Evolutionary conservation across 2,329 filamentous ascomycete species (phyloP).

Genomic region (Cephalotrichum gorgonifer): DNA sequence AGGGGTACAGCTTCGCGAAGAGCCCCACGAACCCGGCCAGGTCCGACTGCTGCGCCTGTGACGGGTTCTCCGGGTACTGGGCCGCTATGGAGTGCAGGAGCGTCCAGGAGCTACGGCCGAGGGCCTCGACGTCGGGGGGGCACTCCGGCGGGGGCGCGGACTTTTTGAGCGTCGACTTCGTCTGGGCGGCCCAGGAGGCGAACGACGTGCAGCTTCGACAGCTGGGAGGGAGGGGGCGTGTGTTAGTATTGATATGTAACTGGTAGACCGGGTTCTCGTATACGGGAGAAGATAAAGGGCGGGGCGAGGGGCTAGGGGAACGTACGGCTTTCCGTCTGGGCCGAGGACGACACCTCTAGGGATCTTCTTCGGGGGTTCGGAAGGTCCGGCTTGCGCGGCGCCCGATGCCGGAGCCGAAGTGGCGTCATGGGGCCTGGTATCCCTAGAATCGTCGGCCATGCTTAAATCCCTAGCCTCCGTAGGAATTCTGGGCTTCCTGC

Average conservation of each 20-base stretch:
- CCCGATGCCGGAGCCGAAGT: constrained; percentile 10
- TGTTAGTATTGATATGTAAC: neutral
- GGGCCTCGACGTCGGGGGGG: constrained; percentile 77
- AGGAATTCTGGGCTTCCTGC: neutral
- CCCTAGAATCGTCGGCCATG: constrained; percentile 28
- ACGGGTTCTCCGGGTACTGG: constrained; percentile 65
- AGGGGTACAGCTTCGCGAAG: constrained; percentile 85
- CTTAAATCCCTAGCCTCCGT: neutral
- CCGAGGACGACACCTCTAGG: constrained; percentile 66
- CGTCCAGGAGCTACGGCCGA: constrained; percentile 87
- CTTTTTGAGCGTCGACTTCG: constrained; percentile 28
- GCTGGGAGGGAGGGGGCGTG: constrained; percentile 29
- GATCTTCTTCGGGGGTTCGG: constrained; percentile 35
- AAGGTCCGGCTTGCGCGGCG: constrained; percentile 11
- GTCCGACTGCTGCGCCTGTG: constrained; percentile 59
- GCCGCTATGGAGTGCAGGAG: constrained; percentile 87
- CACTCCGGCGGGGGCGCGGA: constrained; percentile 48
- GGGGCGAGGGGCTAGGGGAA: constrained; percentile 7
- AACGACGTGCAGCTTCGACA: constrained; percentile 66
- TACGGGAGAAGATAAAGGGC: too few relatives aligned
- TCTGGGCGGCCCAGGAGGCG: constrained; percentile 47
- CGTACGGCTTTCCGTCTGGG: constrained; percentile 78
- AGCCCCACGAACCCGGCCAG: constrained; percentile 67
- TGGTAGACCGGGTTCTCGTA: neutral
- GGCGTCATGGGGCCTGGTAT: constrained; percentile 11